Evolutionary conservation across 768 basidiomycete species (phyloP), one percentile per base, ranked within the genome.

Genomic region (Calvatia gigantea): DNA sequence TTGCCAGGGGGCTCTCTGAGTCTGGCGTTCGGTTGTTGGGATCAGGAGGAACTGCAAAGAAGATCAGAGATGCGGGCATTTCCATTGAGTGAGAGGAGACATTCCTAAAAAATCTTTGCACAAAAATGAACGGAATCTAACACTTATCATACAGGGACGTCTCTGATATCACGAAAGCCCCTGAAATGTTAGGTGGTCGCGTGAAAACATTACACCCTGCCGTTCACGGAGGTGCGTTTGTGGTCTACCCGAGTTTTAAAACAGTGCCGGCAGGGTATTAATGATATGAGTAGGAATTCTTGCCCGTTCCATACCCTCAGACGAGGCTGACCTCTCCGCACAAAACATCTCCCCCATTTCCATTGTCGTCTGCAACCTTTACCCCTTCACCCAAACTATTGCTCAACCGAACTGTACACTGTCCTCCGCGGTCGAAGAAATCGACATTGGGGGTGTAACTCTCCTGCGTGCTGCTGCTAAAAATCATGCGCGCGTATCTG

Each of bases 131-230:
- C n/a, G n/a, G n/a, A n/a, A n/a, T n/a, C 29, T 17, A 17, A 19
- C 23, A 25, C 6, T 6, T 32, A n/a, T 39, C 21, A 8, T 45
- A 4, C 51, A 99, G 97, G 60, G 97, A 99, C 81, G 94, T 99
- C 52, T 91, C 96, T 4, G 89, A 92, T 67, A 89, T 98, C 72
- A 98, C 97, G 46, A 96, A 95, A 65, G 94, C 94, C 0, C 96
- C 97, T 4, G 97, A 99, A 72, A 98, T 99, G 95, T 82, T 99
- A 2, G 96, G 97, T 51, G 97, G 97, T 23, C 80, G 97, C 62
- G 97, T 98, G 54, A 98, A 99, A 76, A 99, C 97, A 2, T 84
- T 99, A 8, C 97, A 99, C 65, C 97, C 97, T 43, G 94, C 90
- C 11, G 93, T 99, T 17, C 97, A 99, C 64, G 97, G 97, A 68